Percentiles rank a stretch among this genome's conserved stretches.
Conservation (phyloP, 768 basidiomycete species). For the Mycena galericulata region DNA sequence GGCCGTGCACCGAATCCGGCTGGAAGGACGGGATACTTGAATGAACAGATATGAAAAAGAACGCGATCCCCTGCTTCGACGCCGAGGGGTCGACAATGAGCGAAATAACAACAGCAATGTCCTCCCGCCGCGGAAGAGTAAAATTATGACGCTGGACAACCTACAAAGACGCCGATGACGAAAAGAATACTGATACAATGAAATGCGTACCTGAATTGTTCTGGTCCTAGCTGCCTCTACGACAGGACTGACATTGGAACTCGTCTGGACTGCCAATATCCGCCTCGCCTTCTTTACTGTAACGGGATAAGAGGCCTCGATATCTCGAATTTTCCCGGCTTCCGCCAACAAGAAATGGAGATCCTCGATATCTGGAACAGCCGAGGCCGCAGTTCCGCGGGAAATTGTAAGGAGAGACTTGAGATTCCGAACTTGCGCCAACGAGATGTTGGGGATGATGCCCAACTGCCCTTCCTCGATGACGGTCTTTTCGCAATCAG, state of each 20-base stretch:
- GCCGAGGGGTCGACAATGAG: conserved; percentile 56
- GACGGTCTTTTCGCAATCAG: conserved; percentile 50
- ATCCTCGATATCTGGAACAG: conserved; percentile 61
- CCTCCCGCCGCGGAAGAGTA: conserved; percentile 58
- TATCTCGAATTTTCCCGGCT: conserved; percentile 40
- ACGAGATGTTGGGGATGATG: conserved; percentile 59
- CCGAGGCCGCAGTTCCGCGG: conserved; percentile 18
- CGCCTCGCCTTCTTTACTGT: conserved; percentile 54
- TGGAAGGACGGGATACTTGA: conserved; percentile 37
- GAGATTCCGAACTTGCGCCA: conserved; percentile 55
- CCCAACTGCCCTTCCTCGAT: conserved; percentile 53
- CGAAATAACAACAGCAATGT: conserved; percentile 57
- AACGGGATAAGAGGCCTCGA: conserved; percentile 49
- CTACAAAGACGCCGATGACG: conserved; percentile 42
- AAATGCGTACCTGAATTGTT: conserved; percentile 46
- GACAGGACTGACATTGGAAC: conserved; percentile 47
- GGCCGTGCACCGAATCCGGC: conserved; percentile 39
- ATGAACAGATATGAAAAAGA: conserved; percentile 52
- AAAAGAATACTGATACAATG: background rate
- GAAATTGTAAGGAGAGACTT: conserved; percentile 51
- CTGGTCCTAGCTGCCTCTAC: conserved; percentile 54
- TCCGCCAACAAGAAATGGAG: conserved; percentile 52
- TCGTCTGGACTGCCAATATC: conserved; percentile 45
- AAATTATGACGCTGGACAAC: conserved; percentile 56
- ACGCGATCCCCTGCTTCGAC: conserved; percentile 43